Evolutionary conservation across 2,329 filamentous ascomycete species (phyloP).

Genomic region (Apiospora aurea): DNA sequence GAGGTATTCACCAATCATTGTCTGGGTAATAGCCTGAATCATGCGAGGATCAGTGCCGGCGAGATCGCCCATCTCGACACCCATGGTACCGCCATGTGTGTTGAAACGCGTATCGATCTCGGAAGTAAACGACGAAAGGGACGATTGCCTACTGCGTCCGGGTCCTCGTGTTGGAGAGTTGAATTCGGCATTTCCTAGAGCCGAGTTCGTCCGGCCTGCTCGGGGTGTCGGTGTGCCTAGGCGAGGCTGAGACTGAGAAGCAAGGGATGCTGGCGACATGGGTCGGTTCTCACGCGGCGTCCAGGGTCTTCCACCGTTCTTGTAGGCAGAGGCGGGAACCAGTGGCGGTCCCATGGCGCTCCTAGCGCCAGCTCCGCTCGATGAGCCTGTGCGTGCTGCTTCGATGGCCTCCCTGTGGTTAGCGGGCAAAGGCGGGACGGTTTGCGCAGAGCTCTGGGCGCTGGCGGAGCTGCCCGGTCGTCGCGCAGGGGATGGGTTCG

Average conservation of each 20-base stretch:
- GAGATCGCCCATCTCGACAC: conserved; percentile 64
- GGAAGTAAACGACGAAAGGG: conserved; percentile 93
- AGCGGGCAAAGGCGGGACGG: conserved; percentile 74
- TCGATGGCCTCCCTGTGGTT: conserved; percentile 89
- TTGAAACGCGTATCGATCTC: conserved; percentile 94
- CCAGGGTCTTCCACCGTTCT: conserved; percentile 59
- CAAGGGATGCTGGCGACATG: conserved; percentile 47
- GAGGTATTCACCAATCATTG: conserved; percentile 98
- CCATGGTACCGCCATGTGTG: conserved; percentile 71
- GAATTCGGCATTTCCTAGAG: conserved; percentile 54
- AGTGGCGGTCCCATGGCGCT: conserved; percentile 82
- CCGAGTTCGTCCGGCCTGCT: conserved; percentile 52
- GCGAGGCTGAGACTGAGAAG: conserved; percentile 30
- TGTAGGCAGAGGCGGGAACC: conserved; percentile 77
- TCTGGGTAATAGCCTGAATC: conserved; percentile 99
- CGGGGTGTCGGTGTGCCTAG: conserved; percentile 65
- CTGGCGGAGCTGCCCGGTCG: conserved; percentile 80
- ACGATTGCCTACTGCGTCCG: conserved; percentile 71
- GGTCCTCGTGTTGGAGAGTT: conserved; percentile 56
- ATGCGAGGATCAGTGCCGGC: conserved; percentile 87
- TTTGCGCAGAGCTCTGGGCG: conserved; percentile 52
- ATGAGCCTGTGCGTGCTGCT: conserved; percentile 70
- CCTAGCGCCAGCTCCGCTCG: conserved; percentile 48
- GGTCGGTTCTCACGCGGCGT: conserved; percentile 61
- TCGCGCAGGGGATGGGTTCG: conserved; percentile 46